Base-by-base conservation (phyloP, 345 rosid genomes). In the Populus simonii region DNA sequence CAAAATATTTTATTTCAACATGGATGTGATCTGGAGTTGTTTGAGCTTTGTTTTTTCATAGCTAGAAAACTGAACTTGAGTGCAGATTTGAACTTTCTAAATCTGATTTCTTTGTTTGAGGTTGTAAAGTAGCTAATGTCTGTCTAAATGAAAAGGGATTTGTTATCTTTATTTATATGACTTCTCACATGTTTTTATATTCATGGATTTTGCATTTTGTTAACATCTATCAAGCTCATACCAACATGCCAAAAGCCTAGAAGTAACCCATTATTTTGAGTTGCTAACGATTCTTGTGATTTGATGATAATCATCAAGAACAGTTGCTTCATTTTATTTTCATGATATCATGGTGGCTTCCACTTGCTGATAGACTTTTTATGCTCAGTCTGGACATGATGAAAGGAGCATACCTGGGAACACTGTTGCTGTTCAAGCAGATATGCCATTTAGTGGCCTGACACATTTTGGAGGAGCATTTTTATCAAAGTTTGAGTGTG, bases 391-490 rank as follows among this genome's bases (percentile, higher is more conserved):
- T 17, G 84, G 80, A 35, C 25, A 77, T 5, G 84, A 81, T 68
- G 84, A 81, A 73, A 76, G 94, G 49, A 92, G 88, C 51, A 70
- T 89, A 80, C 84, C 84, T 43, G 84, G 80, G 63, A 81, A 81
- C 39, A 81, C 84, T 72, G 74, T 77, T 67, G 84, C 84, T n/a
- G 84, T 81, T 68, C 84, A 81, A 11, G 84, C 84, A 76, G 84
- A 81, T 29, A 72, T 81, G 80, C 84, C 84, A 18, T 81, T 76
- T 67, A 76, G 77, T 73, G 84, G 80, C 51, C 70, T 81, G 25
- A 67, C 80, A 73, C 57, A 74, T 20, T 81, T 81, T 55, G 83
- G 83, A 59, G 77, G 80, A 62, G 72, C 84, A 66, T 81, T 81
- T 74, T 61, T 81, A 47, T 81, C 80, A 10, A 81, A 81, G 74